Evolutionary conservation across 78 protist genomes (phyloP), one percentile per base, ranked within the genome.

Genomic region (Dictyostelium capitatum): DNA sequence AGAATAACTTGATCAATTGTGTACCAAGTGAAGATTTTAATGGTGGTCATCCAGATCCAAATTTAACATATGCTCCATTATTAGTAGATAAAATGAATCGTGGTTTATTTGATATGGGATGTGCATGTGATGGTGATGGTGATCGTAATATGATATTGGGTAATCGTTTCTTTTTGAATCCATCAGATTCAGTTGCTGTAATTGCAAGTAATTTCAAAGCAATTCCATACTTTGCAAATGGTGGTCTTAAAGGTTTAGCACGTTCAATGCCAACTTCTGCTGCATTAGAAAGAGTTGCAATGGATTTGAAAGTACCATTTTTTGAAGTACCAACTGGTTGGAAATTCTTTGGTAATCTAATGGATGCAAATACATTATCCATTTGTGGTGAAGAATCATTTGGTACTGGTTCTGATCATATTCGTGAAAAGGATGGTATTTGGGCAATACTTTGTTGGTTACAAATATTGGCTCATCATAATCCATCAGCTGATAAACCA

Each of bases 351-450:
- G 99, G 98, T 23, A 98, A 97, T 92, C 97, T 99, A 50, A 97
- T 99, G 99, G 99, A 99, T 65, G 91, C 97, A 3, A 95, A 80
- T 37, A 54, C 78, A 15, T 81, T 96, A 0, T 59, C 83, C 17
- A 59, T 98, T 57, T 98, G 99, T 87, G 99, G 99, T 19, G 99
- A 98, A 91, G 99, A 98, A 95, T 77, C 95, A 65, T 99, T 99
- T 72, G 99, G 99, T n/a, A 98, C 99, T 4, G 98, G 98, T 11
- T 96, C 97, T 0, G 90, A 95, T 80, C 99, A 98, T 96, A 83
- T 98, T 51, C 95, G 99, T 64, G 99, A 99, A 96, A 99, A 99
- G 92, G 99, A 99, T 80, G 99, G 99, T 28, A 12, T 98, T 51
- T 98, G 99, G 99, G 98, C 99, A 3, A 90, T 96, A 20, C 70